Evolutionary conservation across 495 filamentous ascomycete genomes (phyloP).

Genomic region (Evernia prunastri): DNA sequence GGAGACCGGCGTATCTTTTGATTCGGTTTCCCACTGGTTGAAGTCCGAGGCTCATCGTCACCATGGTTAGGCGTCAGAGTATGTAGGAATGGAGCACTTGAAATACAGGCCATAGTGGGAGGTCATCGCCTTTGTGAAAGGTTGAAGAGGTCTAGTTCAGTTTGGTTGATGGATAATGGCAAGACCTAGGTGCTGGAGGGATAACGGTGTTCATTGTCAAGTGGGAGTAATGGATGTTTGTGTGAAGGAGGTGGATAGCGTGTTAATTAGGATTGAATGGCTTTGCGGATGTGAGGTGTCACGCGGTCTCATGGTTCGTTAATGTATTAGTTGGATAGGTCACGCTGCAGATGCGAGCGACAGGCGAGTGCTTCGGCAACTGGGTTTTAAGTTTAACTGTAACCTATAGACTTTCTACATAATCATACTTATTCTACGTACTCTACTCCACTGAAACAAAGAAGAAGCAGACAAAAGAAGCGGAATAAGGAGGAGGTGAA

Average conservation of each 20-base stretch:
- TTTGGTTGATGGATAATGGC: background rate
- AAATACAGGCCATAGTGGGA: slow-evolving; percentile 17
- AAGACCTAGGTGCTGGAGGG: background rate
- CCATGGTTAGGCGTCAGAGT: slow-evolving; percentile 14
- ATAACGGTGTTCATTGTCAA: background rate
- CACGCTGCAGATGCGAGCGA: background rate
- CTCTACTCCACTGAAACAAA: too few species aligned
- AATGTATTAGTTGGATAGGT: background rate
- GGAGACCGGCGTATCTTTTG: slow-evolving; percentile 13
- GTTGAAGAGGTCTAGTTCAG: background rate
- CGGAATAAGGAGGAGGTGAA: too few species aligned
- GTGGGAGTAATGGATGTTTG: background rate
- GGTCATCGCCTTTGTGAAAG: slow-evolving; percentile 4
- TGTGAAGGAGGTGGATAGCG: too few species aligned
- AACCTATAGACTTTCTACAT: too few species aligned
- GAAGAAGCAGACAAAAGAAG: too few species aligned
- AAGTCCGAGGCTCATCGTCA: background rate
- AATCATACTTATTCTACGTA: too few species aligned
- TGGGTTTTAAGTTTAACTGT: too few species aligned
- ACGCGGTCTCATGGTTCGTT: background rate
- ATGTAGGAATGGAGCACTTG: slow-evolving; percentile 10
- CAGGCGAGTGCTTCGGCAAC: background rate
- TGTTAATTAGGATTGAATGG: too few species aligned
- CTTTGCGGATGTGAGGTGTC: background rate
- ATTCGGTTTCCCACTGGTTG: background rate